Conservation (phyloP, 805 yeast genomes). For the Yamadazyma kitorensis region DNA sequence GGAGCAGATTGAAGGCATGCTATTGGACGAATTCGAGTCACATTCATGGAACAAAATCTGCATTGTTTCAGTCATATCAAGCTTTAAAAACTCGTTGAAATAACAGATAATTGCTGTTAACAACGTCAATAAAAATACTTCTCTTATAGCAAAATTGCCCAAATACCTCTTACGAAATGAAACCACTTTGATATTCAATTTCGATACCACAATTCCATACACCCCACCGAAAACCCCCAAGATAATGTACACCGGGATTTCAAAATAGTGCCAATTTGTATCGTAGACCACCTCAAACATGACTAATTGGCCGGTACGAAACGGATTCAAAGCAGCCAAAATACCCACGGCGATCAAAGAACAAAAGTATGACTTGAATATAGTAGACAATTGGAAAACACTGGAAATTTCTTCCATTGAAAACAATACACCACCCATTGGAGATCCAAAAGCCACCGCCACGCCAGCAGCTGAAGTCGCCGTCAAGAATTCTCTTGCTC, state of each 20-base stretch:
- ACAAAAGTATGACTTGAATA: conserved; percentile 92
- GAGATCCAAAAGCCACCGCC: conserved; percentile 96
- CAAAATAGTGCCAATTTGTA: conserved; percentile 81
- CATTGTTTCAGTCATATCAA: conserved; percentile 97
- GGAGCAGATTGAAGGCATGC: conserved; percentile 40
- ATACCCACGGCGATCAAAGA: conserved; percentile 84
- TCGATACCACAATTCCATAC: conserved; percentile 76
- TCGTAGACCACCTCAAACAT: conserved; percentile 89
- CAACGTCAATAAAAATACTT: conserved; percentile 63
- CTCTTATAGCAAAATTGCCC: conserved; percentile 57
- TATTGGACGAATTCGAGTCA: conserved; percentile 36
- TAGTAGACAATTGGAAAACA: conserved; percentile 68
- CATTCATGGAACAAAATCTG: conserved; percentile 86
- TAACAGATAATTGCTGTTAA: conserved; percentile 77
- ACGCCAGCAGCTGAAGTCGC: conserved; percentile 98
- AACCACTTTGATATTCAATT: conserved; percentile 72
- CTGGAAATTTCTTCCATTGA: conserved; percentile 87
- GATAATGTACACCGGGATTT: conserved; percentile 73
- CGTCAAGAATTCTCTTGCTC: conserved; percentile 60
- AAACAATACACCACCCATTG: conserved; percentile 94
- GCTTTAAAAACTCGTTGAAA: conserved; percentile 72
- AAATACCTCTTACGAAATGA: conserved; percentile 73
- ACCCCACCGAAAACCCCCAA: conserved; percentile 90
- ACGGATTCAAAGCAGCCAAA: conserved; percentile 80
- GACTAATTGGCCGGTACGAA: conserved; percentile 91